phyloP scores from a whole-genome alignment of 2,329 filamentous ascomycete species.

The Botrytis fragariae region DNA sequence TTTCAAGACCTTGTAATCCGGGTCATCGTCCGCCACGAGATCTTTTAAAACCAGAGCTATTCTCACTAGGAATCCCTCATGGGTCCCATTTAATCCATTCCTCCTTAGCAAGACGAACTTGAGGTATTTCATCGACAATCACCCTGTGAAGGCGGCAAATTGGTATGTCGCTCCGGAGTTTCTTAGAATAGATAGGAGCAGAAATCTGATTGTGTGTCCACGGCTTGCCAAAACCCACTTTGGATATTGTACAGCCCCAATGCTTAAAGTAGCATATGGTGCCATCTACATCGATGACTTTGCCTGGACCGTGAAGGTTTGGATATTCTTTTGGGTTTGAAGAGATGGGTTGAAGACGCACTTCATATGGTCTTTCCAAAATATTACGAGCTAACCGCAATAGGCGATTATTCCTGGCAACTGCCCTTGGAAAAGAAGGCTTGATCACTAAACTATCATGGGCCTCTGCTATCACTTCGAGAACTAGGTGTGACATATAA shows the following conservation, averaged over 20 bases:
- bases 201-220: neutral
- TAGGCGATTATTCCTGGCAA: neutral
- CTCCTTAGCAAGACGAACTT: too few species aligned
- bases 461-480: neutral
- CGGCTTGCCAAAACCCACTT: too few species aligned
- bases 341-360: neutral
- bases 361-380: neutral
- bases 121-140: too few species aligned
- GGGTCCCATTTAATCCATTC: too few species aligned
- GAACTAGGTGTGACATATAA: neutral
- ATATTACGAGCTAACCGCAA: too few species aligned
- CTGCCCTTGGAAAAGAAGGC: neutral
- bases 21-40: too few species aligned
- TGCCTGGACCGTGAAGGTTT: neutral
- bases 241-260: neutral
- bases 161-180: neutral
- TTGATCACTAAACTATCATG: neutral
- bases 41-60: too few species aligned
- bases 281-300: neutral
- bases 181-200: neutral
- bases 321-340: neutral
- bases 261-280: neutral
- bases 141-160: too few species aligned
- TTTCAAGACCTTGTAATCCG: too few species aligned
- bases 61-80: too few species aligned